Conservation (phyloP, 78 protist genomes). For the Andalucia godoyi region DNA sequence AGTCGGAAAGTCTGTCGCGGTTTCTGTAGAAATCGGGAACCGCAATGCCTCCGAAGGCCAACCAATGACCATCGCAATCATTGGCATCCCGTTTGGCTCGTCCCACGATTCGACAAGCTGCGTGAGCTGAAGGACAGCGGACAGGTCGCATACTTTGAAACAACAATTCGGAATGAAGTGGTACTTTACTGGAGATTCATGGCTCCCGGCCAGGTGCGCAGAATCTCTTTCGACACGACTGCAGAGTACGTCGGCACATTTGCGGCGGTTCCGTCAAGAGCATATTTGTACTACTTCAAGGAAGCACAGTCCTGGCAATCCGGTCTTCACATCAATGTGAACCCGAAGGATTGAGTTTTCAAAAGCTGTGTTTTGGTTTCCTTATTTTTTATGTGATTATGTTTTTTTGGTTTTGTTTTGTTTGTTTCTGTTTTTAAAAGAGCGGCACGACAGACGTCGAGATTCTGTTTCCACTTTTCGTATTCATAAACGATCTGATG, state of each 20-base stretch:
- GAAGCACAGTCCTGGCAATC: background rate
- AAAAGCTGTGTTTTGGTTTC: too few species aligned
- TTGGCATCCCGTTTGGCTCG: constrained; percentile 10
- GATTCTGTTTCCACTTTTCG: too few species aligned
- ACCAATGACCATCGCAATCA: constrained; percentile 15
- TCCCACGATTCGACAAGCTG: constrained; percentile 3
- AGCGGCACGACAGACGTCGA: too few species aligned
- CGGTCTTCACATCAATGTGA: too few species aligned
- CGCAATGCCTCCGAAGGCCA: too few species aligned
- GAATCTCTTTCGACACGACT: background rate
- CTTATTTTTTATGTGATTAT: too few species aligned
- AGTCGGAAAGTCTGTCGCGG: too few species aligned
- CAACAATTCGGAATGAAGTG: constrained; percentile 7
- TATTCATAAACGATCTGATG: too few species aligned
- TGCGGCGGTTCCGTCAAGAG: background rate
- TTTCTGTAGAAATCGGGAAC: too few species aligned
- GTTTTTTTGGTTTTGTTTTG: too few species aligned
- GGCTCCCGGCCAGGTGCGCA: background rate
- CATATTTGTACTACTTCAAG: constrained; percentile 9
- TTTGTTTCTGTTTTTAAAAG: too few species aligned
- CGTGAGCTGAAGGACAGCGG: background rate
- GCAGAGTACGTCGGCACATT: constrained; percentile 3
- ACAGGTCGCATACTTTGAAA: background rate
- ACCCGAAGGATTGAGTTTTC: too few species aligned
- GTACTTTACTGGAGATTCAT: constrained; percentile 23